Evolutionary conservation across 2,329 filamentous ascomycete species (phyloP).

Genomic region (Cytospora paraplurivora): DNA sequence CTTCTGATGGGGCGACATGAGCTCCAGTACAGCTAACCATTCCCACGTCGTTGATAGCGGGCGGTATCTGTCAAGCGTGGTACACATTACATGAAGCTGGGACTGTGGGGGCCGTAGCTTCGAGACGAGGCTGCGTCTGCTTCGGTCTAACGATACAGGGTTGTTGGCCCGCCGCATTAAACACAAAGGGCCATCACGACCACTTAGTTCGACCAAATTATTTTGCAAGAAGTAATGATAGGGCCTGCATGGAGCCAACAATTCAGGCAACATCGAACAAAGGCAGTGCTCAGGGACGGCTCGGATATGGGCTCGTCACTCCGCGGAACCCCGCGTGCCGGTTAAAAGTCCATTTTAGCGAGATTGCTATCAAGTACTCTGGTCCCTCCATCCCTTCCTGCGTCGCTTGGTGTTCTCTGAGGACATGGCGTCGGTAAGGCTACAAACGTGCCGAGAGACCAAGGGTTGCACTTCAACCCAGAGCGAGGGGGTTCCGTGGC

Average conservation of each 20-base stretch:
- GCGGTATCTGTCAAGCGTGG: neutral
- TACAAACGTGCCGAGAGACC: neutral
- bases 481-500: neutral
- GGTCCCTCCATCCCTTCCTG: neutral
- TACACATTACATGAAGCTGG: neutral
- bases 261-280: neutral
- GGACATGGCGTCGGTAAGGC: neutral
- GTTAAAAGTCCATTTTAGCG: neutral
- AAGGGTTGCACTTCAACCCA: neutral
- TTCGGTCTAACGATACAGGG: too few species aligned
- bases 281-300: slow-evolving; percentile 6
- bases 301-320: neutral
- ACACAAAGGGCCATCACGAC: too few species aligned
- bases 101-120: too few species aligned
- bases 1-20: neutral
- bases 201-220: neutral
- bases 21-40: neutral
- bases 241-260: neutral
- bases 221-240: neutral
- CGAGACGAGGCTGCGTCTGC: too few species aligned
- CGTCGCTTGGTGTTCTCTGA: neutral
- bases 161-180: too few species aligned
- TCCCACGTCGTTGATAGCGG: neutral
- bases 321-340: neutral
- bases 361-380: neutral